A percentile compares a stretch with the other conserved stretches of the same genome.
phyloP scores from a whole-genome alignment of 345 rosid genomes.

The Hibiscus syriacus region DNA sequence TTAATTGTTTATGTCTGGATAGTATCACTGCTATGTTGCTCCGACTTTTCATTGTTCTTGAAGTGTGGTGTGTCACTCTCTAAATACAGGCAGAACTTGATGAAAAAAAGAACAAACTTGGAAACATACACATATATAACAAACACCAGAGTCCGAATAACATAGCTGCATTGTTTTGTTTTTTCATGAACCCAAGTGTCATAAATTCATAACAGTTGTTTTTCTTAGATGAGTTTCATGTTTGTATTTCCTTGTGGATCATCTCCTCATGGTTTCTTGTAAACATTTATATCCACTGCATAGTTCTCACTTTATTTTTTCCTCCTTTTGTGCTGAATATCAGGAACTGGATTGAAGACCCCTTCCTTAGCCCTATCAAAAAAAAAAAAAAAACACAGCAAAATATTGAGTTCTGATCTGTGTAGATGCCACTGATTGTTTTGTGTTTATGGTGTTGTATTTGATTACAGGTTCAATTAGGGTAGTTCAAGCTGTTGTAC shows the following conservation, averaged over 20 bases:
- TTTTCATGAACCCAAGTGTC: not conserved
- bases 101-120: not conserved
- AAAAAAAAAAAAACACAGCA: not conserved
- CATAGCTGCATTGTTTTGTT: not conserved
- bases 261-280: too few relatives aligned
- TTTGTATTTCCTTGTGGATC: too few relatives aligned
- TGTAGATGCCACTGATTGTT: not conserved
- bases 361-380: not conserved
- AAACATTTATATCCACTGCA: too few relatives aligned
- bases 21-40: not conserved
- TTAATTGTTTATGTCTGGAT: not conserved
- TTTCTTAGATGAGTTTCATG: not conserved
- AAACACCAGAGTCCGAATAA: not conserved
- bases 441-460: not conserved
- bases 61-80: not conserved
- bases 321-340: too few relatives aligned
- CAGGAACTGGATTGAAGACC: too few relatives aligned
- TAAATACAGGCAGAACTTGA: not conserved
- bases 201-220: not conserved
- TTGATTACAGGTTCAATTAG: conserved; percentile 55
- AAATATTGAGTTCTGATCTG: not conserved
- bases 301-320: too few relatives aligned
- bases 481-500: conserved; percentile 76
- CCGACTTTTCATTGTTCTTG: not conserved
- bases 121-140: not conserved